phyloP scores from a whole-genome alignment of 306 rosid genomes.

The Quercus mongolica region DNA sequence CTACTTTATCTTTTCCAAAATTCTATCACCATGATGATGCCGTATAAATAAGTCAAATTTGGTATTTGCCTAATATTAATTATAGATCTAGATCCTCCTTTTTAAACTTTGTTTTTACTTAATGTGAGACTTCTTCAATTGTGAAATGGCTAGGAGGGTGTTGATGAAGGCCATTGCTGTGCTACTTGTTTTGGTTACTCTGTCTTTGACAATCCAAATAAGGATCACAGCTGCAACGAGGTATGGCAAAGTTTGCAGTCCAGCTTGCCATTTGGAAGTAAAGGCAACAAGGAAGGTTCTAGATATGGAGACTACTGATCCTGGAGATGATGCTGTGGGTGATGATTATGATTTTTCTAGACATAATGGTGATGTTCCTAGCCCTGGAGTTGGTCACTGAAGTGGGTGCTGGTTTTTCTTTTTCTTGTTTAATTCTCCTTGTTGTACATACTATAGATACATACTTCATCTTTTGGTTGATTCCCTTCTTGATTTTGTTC shows the following conservation, averaged over 20 bases:
- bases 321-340: slow-evolving; percentile 7
- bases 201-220: slow-evolving; percentile 32
- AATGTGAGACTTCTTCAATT: not conserved
- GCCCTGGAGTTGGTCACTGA: slow-evolving; percentile 91
- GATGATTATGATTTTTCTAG: slow-evolving; percentile 66
- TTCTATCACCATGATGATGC: slow-evolving; percentile 42
- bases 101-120: slow-evolving; percentile 7
- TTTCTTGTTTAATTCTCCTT: too few relatives aligned
- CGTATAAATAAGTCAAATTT: slow-evolving; percentile 42
- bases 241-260: slow-evolving; percentile 23
- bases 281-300: not conserved
- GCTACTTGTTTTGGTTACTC: slow-evolving; percentile 27
- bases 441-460: too few relatives aligned
- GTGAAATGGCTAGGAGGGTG: slow-evolving; percentile 36
- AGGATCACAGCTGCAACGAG: slow-evolving; percentile 32
- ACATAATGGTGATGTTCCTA: slow-evolving; percentile 83
- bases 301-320: slow-evolving; percentile 17
- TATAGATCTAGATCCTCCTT: slow-evolving; percentile 1
- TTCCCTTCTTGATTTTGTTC: too few relatives aligned
- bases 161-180: slow-evolving; percentile 16
- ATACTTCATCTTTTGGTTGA: too few relatives aligned
- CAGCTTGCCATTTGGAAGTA: slow-evolving; percentile 25
- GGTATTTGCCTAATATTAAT: not conserved
- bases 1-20: slow-evolving; percentile 38
- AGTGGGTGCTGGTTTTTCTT: slow-evolving; percentile 10